Evolutionary conservation across 139 green algal species (phyloP), one percentile per base, ranked within the genome.

Genomic region (Chlorella sp.): DNA sequence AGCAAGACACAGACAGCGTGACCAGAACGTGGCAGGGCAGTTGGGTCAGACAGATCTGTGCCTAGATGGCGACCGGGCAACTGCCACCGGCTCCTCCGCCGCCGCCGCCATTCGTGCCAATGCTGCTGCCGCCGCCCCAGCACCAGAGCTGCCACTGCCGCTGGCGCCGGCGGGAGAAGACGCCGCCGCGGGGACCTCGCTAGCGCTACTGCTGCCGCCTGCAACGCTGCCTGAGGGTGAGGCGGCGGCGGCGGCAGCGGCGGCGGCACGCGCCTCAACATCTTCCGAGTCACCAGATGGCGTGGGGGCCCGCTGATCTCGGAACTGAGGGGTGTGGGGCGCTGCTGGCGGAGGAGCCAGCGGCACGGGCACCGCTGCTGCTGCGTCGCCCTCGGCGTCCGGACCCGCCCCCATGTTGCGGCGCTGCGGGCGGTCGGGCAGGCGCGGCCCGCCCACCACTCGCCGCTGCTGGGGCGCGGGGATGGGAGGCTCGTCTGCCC

Each of bases 391-490:
- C 64, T 71, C 64, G 21, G 64, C 11, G 2, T 14, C 64, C 21
- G 66, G 66, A 15, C 83, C 83, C 3, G 37, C 83, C 19, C 66
- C 83, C 9, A 40, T 68, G 39, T 80, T 40, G 37, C 83, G 64
- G 14, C 83, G 83, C 37, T 28, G 66, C 32, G 83, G 83, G 18
- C 83, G 83, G 14, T 79, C 83, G 14, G 83, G 83, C 66, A 88
- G 83, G 64, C 83, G 83, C 24, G 83, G 83, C 14, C 83, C 83
- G 83, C 83, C 83, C 39, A 79, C 83, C 36, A 88, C 83, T 2
- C 83, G 83, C 66, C 83, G 83, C 83, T 88, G 66, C 83, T 88
- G 83, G 37, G 83, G 83, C 14, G 83, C 83, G 7, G 83, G 83
- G 26, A 88, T 61, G 36, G 83, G 83, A 0, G 83, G 83, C 64